These are phyloP conservation scores for Suillus tomentosus DNA, from an alignment of 768 basidiomycete species.

Conservation along the genomic window DNA sequence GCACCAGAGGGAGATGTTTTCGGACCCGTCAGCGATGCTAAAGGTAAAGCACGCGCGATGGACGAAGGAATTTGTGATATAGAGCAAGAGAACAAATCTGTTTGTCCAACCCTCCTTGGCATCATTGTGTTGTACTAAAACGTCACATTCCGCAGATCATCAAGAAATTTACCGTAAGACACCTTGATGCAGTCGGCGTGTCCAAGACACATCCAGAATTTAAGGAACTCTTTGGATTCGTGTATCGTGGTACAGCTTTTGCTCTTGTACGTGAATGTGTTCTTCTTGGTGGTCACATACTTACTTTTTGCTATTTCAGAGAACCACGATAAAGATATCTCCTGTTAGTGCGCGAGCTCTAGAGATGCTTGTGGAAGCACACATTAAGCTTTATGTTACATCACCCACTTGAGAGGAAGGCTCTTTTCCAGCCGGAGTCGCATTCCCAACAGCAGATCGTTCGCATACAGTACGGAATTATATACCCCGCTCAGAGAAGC, in stretches of 20 bases:
- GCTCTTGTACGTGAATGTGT: constrained; percentile 37
- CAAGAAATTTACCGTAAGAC: constrained; percentile 40
- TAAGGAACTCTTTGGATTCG: constrained; percentile 40
- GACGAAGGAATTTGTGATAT: constrained; percentile 32
- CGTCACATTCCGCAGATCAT: constrained; percentile 32
- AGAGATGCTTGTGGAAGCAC: not conserved
- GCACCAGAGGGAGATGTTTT: constrained; percentile 32
- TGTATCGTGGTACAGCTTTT: constrained; percentile 43
- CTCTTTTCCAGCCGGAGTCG: not conserved
- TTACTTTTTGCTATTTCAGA: not conserved
- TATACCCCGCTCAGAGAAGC: not conserved
- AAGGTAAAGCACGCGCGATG: constrained; percentile 34
- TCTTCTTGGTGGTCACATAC: not conserved
- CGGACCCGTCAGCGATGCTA: constrained; percentile 38
- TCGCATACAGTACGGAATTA: not conserved
- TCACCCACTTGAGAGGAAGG: not conserved
- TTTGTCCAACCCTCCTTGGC: constrained; percentile 30
- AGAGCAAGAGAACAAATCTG: constrained; percentile 65
- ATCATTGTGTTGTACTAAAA: not conserved
- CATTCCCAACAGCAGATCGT: not conserved
- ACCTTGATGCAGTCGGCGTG: constrained; percentile 35
- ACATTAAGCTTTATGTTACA: constrained; percentile 6
- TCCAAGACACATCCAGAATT: constrained; percentile 41
- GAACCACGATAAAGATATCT: not conserved
- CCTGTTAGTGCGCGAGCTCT: constrained; percentile 3